Evolutionary conservation across 495 filamentous ascomycete species (phyloP).

Genomic region (Penicillium dipodomyicola): DNA sequence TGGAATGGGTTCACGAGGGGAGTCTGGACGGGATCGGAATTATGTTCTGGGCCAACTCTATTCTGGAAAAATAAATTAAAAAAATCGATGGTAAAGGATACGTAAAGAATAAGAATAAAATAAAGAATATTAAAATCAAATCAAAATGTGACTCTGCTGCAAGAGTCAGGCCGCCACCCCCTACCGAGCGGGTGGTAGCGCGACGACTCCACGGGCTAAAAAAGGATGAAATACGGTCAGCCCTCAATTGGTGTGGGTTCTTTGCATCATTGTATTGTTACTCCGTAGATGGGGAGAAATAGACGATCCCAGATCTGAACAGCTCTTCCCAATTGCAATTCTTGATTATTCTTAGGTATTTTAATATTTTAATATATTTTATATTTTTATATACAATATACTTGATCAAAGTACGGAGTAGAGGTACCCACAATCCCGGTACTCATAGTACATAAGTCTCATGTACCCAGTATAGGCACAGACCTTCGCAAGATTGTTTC

Average conservation of each 20-base stretch:
- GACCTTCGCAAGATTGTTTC: slow-evolving; percentile 11
- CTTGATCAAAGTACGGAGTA: slow-evolving; percentile 1
- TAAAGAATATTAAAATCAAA: slow-evolving; percentile 2
- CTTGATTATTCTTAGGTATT: neutral
- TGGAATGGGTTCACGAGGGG: neutral
- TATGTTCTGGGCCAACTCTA: slow-evolving; percentile 10
- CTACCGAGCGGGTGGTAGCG: slow-evolving; percentile 36
- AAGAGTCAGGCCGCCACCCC: slow-evolving; percentile 36
- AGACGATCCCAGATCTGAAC: slow-evolving; percentile 15
- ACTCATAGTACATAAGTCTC: slow-evolving; percentile 9
- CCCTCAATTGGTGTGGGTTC: slow-evolving; percentile 8
- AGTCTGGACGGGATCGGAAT: slow-evolving; percentile 13
- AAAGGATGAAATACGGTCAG: slow-evolving; percentile 8
- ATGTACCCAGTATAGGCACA: slow-evolving; percentile 11
- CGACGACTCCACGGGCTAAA: slow-evolving; percentile 27
- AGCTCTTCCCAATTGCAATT: slow-evolving; percentile 7
- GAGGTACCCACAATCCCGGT: neutral
- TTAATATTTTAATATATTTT: slow-evolving; percentile 5
- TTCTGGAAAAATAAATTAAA: neutral
- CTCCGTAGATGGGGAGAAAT: neutral
- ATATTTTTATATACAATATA: slow-evolving; percentile 5
- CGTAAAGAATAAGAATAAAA: neutral
- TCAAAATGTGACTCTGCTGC: slow-evolving; percentile 14
- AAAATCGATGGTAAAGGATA: neutral
- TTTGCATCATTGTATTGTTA: neutral